Base-by-base conservation (phyloP, 2,329 filamentous ascomycete species). In the Boeremia exigua region DNA sequence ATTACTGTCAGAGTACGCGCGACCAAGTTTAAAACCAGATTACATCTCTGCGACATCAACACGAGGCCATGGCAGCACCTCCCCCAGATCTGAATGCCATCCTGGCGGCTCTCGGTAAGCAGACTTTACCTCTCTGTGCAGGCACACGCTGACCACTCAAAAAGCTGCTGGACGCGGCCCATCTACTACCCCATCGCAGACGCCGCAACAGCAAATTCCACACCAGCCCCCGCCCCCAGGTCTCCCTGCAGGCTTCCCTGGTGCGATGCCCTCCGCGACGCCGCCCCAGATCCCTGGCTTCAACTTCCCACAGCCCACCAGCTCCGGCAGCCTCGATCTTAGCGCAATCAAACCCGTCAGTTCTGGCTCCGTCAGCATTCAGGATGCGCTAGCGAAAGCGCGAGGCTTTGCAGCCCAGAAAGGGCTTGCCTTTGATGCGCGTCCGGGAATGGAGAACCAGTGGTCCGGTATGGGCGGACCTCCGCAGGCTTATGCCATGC, bases 361-460 rank as follows among this genome's bases (percentile, higher is more conserved):
- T 72, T 90, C 90, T 28, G 92, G 92, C 55, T 91, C 89, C 17
- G 88, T 96, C 66, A 94, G 88, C 75, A 88, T 96, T 61, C 85
- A 89, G 55, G 91, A 96, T 74, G 90, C 91, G 44, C 88, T 96
- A 66, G 90, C 92, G 34, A 91, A 92, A 73, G 92, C 91, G 42
- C 90, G 90, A 73, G 89, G 88, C 37, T 91, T 90, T 74, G 91
- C 92, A 36, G 87, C 89, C 28, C 88, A 94, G 73, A 90, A 91
- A 71, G 91, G 90, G 58, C 80, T 92, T 45, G 81, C 81, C 58
- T 80, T 80, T 60, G 78, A 56, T 46, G 74, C 76, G 53, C 72
- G 76, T 64, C 68, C 72, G 68, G 70, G 75, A 77, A 70, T 61
- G 71, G 71, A 83, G 33, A 62, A 65, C 56, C 81, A 83, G 14